Conservation (phyloP, 108 stramenopile species). For the Conticribra guillardii region DNA sequence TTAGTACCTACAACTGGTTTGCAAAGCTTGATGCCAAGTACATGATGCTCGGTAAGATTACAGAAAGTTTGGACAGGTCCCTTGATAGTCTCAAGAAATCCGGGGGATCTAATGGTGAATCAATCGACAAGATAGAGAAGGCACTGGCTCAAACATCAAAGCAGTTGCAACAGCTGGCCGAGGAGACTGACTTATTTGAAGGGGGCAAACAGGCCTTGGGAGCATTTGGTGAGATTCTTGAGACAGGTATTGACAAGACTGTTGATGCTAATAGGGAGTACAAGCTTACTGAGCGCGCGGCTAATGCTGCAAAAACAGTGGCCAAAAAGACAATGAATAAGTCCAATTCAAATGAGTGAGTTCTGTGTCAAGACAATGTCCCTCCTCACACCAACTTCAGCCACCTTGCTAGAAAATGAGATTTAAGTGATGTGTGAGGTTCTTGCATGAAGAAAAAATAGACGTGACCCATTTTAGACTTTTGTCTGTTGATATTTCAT, state of each 20-base stretch:
- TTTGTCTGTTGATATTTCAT: too few relatives aligned
- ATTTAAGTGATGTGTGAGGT: too few relatives aligned
- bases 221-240: constrained; percentile 49
- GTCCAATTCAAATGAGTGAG: constrained; percentile 22
- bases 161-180: constrained; percentile 38
- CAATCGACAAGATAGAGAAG: constrained; percentile 40
- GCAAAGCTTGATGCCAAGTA: constrained; percentile 54
- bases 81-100: constrained; percentile 45
- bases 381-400: too few relatives aligned
- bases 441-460: too few relatives aligned
- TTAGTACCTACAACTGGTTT: constrained; percentile 48
- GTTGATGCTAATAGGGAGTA: constrained; percentile 50
- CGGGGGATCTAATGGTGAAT: constrained; percentile 36
- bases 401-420: not conserved
- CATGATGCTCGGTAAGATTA: constrained; percentile 33
- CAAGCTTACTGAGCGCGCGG: constrained; percentile 53
- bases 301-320: constrained; percentile 40
- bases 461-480: too few relatives aligned
- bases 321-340: constrained; percentile 51
- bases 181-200: constrained; percentile 51
- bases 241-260: constrained; percentile 55
- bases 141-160: constrained; percentile 35
- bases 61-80: constrained; percentile 31
- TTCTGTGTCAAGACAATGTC: not conserved
- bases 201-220: constrained; percentile 54